Percentiles rank a stretch among this genome's conserved stretches.
Conservation (phyloP, 177 flowering plant species). For the Vitis hybrid region DNA sequence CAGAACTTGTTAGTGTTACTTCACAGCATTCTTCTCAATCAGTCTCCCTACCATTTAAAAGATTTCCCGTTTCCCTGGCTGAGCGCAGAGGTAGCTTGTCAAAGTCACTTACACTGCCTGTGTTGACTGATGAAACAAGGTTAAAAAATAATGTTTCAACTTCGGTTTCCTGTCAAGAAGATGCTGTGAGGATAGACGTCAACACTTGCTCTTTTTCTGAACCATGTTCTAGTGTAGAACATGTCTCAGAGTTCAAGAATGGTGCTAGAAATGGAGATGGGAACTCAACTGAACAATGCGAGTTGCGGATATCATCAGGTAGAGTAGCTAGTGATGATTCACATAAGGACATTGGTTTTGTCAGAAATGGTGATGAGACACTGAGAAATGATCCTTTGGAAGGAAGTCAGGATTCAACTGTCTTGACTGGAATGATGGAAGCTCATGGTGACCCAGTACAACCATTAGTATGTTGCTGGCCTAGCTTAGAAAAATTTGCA, state of each 20-base stretch:
- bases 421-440: conserved; percentile 18
- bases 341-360: conserved; percentile 11
- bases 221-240: conserved; percentile 17
- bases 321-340: conserved; percentile 16
- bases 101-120: conserved; percentile 57
- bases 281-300: conserved; percentile 17
- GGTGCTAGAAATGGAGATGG: conserved; percentile 14
- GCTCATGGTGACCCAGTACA: conserved; percentile 10
- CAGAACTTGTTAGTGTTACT: conserved; percentile 26
- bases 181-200: conserved; percentile 11
- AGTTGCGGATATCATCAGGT: conserved; percentile 12
- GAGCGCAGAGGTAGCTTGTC: conserved; percentile 80
- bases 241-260: conserved; percentile 19
- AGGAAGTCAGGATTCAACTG: conserved; percentile 11
- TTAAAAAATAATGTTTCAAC: conserved; percentile 14
- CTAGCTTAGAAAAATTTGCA: conserved; percentile 52
- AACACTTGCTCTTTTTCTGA: conserved; percentile 17
- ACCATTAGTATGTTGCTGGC: conserved; percentile 58
- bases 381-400: conserved; percentile 9
- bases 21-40: conserved; percentile 26
- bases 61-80: conserved; percentile 57
- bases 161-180: conserved; percentile 21
- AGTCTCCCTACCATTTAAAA: conserved; percentile 38
- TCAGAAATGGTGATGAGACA: conserved; percentile 11
- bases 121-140: conserved; percentile 28